Conservation (phyloP, 257 asterid genomes). For the Nyctanthes arbortristis region DNA sequence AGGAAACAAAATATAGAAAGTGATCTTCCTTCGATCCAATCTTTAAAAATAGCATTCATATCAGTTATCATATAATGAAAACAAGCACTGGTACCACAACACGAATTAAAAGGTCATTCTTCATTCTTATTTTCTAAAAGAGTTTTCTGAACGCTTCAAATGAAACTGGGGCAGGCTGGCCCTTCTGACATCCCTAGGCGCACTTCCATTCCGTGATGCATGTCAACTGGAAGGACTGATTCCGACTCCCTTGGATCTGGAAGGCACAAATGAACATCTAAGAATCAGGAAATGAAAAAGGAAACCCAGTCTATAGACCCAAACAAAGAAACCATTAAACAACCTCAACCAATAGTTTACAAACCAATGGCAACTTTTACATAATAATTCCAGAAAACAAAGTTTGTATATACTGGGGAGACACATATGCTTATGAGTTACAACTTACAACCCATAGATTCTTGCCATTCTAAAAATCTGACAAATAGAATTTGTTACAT, state of each 20-base stretch:
- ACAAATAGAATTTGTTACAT: not conserved
- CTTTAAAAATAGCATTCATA: conserved; percentile 14
- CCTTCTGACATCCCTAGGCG: conserved; percentile 84
- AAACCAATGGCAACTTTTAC: not conserved
- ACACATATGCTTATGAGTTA: no score
- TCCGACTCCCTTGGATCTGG: conserved; percentile 96
- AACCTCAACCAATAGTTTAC: not conserved
- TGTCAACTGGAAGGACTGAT: conserved; percentile 59
- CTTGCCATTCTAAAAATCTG: not conserved
- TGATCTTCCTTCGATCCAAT: not conserved
- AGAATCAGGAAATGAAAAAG: conserved; percentile 5
- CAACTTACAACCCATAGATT: not conserved
- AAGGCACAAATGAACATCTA: conserved; percentile 15
- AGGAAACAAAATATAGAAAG: not conserved
- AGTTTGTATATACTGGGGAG: no score
- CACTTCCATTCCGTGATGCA: conserved; percentile 97
- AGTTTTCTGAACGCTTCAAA: conserved; percentile 42
- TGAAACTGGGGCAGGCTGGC: conserved; percentile 82
- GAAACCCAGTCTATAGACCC: conserved; percentile 1
- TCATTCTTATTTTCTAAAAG: not conserved
- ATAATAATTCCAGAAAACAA: not conserved
- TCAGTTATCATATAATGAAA: not conserved
- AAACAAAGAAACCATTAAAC: not conserved
- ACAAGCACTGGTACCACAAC: conserved; percentile 5
- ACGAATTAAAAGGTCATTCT: conserved; percentile 14